A percentile compares a stretch with the other conserved stretches of the same genome.
These are phyloP conservation scores for Phytophthora aleatoria DNA, from an alignment of 352 stramenopile genomes.

Conservation along the genomic window DNA sequence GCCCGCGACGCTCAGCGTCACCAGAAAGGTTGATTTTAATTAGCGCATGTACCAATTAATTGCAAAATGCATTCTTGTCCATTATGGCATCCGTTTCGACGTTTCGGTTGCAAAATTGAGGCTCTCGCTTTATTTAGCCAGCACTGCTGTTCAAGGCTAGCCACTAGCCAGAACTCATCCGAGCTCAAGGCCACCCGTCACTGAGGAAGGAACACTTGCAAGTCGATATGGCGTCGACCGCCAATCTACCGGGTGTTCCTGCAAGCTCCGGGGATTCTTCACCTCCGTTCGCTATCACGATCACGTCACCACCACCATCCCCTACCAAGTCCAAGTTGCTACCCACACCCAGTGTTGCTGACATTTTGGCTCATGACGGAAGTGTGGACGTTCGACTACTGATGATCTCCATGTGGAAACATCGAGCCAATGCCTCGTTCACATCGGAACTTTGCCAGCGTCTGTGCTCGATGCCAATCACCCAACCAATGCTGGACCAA, in stretches of 20 bases:
- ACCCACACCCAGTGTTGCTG: constrained; percentile 26
- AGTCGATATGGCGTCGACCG: constrained; percentile 21
- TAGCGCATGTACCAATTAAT: too few species aligned
- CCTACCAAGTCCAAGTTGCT: constrained; percentile 21
- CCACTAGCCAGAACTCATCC: constrained; percentile 13
- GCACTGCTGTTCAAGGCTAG: neutral
- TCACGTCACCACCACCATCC: constrained; percentile 24
- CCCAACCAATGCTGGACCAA: constrained; percentile 63
- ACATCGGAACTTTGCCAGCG: constrained; percentile 64
- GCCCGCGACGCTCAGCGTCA: too few species aligned
- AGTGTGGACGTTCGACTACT: constrained; percentile 69
- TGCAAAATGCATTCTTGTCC: too few species aligned
- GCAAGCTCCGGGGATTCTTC: constrained; percentile 1
- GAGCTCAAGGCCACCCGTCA: neutral
- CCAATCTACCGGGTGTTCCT: constrained; percentile 12
- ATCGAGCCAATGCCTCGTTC: constrained; percentile 64
- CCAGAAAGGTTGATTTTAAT: too few species aligned
- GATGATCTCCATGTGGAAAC: constrained; percentile 80
- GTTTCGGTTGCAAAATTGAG: constrained; percentile 1
- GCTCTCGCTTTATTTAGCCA: constrained; percentile 27
- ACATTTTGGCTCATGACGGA: constrained; percentile 50
- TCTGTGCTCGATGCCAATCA: constrained; percentile 56
- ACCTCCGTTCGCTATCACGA: neutral
- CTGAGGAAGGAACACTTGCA: neutral
- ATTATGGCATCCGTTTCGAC: constrained; percentile 21